Conservation (phyloP, 495 filamentous ascomycete species). For the Podospora sp. region DNA sequence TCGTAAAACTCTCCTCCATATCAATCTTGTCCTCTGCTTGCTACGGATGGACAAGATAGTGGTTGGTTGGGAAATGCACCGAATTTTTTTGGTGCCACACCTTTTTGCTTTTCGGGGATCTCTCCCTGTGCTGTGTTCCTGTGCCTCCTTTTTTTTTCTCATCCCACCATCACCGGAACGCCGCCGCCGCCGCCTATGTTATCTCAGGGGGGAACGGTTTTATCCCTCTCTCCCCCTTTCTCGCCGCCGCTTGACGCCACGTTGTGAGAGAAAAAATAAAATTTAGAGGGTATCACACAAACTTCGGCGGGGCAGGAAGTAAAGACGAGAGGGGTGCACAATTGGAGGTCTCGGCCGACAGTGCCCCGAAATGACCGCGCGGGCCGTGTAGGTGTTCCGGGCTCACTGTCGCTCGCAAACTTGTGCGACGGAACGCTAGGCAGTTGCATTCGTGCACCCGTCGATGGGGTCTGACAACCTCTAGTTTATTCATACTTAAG, state of each 20-base stretch:
- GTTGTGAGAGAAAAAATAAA: not conserved
- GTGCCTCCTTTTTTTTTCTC: constrained; percentile 2
- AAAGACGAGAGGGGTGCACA: no score
- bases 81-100: not conserved
- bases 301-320: no score
- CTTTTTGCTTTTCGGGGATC: not conserved
- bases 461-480: not conserved
- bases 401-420: not conserved
- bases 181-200: not conserved
- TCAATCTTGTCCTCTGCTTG: not conserved
- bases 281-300: not conserved
- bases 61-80: not conserved
- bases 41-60: not conserved
- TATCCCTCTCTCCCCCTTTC: not conserved
- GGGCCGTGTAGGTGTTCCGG: not conserved
- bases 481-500: not conserved
- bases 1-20: not conserved
- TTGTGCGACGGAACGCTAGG: not conserved
- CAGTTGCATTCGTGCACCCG: not conserved
- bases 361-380: not conserved
- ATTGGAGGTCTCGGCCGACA: not conserved
- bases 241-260: not conserved
- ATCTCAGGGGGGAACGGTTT: not conserved
- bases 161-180: not conserved
- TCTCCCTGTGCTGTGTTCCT: not conserved